phyloP scores from a whole-genome alignment of 1,284 basidiomycete genomes.

The Heterobasidion parviporum region DNA sequence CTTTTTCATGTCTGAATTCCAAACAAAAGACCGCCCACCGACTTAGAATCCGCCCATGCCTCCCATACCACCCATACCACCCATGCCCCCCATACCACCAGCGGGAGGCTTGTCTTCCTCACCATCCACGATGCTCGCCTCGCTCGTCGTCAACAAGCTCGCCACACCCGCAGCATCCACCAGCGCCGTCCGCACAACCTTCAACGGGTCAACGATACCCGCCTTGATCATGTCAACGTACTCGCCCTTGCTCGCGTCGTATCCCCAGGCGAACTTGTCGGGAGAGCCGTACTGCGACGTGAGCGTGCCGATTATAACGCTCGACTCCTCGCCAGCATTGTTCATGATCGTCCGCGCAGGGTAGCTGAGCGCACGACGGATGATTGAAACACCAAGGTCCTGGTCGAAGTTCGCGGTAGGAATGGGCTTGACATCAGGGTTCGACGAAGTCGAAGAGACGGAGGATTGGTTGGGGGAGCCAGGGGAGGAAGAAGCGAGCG shows the following conservation, averaged over 20 bases:
- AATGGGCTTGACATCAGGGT: slow-evolving; percentile 55
- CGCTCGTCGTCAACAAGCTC: slow-evolving; percentile 87
- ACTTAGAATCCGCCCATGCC: slow-evolving; percentile 31
- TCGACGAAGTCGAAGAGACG: slow-evolving; percentile 27
- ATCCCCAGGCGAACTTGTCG: slow-evolving; percentile 81
- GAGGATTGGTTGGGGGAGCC: slow-evolving; percentile 28
- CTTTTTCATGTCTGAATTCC: not conserved
- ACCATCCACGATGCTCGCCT: slow-evolving; percentile 89
- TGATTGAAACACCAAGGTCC: slow-evolving; percentile 91
- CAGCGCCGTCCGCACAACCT: slow-evolving; percentile 89
- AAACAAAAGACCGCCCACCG: not conserved
- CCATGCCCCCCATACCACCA: slow-evolving; percentile 45
- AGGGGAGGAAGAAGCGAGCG: slow-evolving; percentile 58
- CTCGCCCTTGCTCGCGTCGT: slow-evolving; percentile 87
- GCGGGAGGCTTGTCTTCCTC: slow-evolving; percentile 69
- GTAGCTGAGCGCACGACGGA: slow-evolving; percentile 79
- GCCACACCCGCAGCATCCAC: slow-evolving; percentile 86
- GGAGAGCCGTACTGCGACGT: slow-evolving; percentile 56
- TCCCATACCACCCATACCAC: slow-evolving; percentile 42
- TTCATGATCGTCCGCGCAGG: slow-evolving; percentile 86
- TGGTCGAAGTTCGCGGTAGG: slow-evolving; percentile 94
- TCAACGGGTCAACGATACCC: slow-evolving; percentile 92
- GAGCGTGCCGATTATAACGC: slow-evolving; percentile 87
- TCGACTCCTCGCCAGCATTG: slow-evolving; percentile 94
- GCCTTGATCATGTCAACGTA: slow-evolving; percentile 92